phyloP scores from a whole-genome alignment of 2,329 filamentous ascomycete species.

The Neoascochyta sp. region DNA sequence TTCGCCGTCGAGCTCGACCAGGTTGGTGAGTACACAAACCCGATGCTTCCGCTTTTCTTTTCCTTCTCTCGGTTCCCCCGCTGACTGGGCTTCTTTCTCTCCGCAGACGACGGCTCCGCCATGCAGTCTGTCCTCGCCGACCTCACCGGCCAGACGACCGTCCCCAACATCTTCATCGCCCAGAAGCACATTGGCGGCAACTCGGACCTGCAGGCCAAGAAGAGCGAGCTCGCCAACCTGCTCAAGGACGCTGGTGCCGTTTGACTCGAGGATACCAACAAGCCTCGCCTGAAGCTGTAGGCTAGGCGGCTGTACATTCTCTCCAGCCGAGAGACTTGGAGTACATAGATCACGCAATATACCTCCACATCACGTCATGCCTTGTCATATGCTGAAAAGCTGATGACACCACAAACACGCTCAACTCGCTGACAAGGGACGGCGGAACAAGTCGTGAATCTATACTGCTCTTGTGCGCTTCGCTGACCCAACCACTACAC shows the following conservation, averaged over 20 bases:
- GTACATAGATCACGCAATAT: too few relatives aligned
- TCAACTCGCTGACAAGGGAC: too few relatives aligned
- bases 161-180: constrained; percentile 93
- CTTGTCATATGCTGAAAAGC: too few relatives aligned
- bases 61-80: constrained; percentile 7
- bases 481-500: too few relatives aligned
- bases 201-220: constrained; percentile 73
- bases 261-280: constrained; percentile 40
- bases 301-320: too few relatives aligned
- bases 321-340: too few relatives aligned
- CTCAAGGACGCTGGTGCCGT: constrained; percentile 62
- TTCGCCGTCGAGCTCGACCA: constrained; percentile 79
- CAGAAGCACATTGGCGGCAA: constrained; percentile 94
- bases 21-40: constrained; percentile 58
- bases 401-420: too few relatives aligned
- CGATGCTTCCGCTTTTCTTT: too few relatives aligned
- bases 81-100: too few relatives aligned
- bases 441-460: too few relatives aligned
- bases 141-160: constrained; percentile 78
- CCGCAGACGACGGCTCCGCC: constrained; percentile 70
- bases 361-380: too few relatives aligned
- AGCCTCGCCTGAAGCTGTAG: constrained; percentile 4
- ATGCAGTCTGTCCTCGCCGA: constrained; percentile 81
- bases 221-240: constrained; percentile 60
- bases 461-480: too few relatives aligned